A percentile compares a stretch with the other conserved stretches of the same genome.
Conservation (phyloP, 2,329 filamentous ascomycete species). For the Blastomyces parvus region DNA sequence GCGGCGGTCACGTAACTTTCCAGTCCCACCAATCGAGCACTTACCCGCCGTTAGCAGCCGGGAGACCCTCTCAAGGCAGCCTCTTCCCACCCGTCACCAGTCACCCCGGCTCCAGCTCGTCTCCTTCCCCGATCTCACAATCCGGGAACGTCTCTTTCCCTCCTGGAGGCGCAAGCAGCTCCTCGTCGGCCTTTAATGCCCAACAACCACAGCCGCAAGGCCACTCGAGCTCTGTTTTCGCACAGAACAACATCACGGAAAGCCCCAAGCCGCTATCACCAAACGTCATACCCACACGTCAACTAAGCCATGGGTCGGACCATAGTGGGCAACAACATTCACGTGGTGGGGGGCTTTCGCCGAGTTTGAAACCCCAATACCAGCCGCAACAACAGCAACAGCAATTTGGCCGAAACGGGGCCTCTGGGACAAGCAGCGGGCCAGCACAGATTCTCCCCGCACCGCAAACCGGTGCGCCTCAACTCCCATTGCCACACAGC, state of each 20-base stretch:
- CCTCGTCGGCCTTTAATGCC: slow-evolving; percentile 31
- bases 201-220: slow-evolving; percentile 21
- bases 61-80: slow-evolving; percentile 43
- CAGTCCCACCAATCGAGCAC: slow-evolving; percentile 63
- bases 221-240: slow-evolving; percentile 53
- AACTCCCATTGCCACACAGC: slow-evolving; percentile 26
- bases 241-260: slow-evolving; percentile 67
- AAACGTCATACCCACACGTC: slow-evolving; percentile 33
- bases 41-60: slow-evolving; percentile 61
- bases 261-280: slow-evolving; percentile 68
- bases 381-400: not conserved
- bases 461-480: slow-evolving; percentile 19
- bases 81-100: slow-evolving; percentile 55
- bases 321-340: slow-evolving; percentile 24
- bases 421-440: slow-evolving; percentile 8
- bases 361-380: slow-evolving; percentile 28
- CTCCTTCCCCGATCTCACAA: slow-evolving; percentile 45
- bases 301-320: slow-evolving; percentile 30
- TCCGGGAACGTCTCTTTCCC: slow-evolving; percentile 32
- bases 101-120: slow-evolving; percentile 48
- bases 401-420: slow-evolving; percentile 19
- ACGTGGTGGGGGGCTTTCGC: slow-evolving; percentile 31
- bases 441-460: slow-evolving; percentile 11
- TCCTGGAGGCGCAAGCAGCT: slow-evolving; percentile 22
- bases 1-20: slow-evolving; percentile 33